Percentiles rank a stretch among this genome's conserved stretches.
Conservation (phyloP, 345 rosid species). For the Ailanthus altissimus region DNA sequence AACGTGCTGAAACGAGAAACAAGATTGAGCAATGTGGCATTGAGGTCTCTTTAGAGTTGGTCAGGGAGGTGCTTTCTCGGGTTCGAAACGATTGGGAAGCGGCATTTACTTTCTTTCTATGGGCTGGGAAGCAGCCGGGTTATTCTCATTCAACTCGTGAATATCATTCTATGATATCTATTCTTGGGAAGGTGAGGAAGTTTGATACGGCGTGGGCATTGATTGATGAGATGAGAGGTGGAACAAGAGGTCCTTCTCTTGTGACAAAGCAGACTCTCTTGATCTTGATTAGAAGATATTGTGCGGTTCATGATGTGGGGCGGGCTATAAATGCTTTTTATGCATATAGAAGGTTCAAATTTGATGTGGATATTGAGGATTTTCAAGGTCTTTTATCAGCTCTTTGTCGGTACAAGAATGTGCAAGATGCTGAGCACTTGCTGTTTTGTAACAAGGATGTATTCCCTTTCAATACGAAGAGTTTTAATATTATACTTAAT, state of each 20-base stretch:
- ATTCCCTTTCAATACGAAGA: conserved; percentile 73
- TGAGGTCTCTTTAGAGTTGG: conserved; percentile 55
- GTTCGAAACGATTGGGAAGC: conserved; percentile 85
- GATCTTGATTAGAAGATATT: conserved; percentile 87
- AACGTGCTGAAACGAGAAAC: conserved; percentile 43
- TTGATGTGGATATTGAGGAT: conserved; percentile 68
- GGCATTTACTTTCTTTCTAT: conserved; percentile 79
- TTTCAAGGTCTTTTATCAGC: conserved; percentile 90
- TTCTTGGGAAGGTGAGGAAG: conserved; percentile 85
- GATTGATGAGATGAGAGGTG: conserved; percentile 83
- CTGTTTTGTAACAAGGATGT: conserved; percentile 67
- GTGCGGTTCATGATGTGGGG: conserved; percentile 82
- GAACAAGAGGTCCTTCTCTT: conserved; percentile 47
- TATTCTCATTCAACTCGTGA: conserved; percentile 61
- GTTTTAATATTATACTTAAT: conserved; percentile 78
- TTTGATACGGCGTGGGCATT: conserved; percentile 88
- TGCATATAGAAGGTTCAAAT: conserved; percentile 60
- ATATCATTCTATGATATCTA: conserved; percentile 76
- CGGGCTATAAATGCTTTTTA: conserved; percentile 80
- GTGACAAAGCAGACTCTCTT: conserved; percentile 73
- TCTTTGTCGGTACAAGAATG: conserved; percentile 89
- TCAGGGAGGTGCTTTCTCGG: conserved; percentile 69
- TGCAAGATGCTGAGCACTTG: conserved; percentile 90
- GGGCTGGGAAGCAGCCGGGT: conserved; percentile 72
- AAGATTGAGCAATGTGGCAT: conserved; percentile 62